Percentiles rank a stretch among this genome's conserved stretches.
These are phyloP conservation scores for Roridomyces roridus DNA, from an alignment of 768 basidiomycete genomes.

Conservation along the genomic window DNA sequence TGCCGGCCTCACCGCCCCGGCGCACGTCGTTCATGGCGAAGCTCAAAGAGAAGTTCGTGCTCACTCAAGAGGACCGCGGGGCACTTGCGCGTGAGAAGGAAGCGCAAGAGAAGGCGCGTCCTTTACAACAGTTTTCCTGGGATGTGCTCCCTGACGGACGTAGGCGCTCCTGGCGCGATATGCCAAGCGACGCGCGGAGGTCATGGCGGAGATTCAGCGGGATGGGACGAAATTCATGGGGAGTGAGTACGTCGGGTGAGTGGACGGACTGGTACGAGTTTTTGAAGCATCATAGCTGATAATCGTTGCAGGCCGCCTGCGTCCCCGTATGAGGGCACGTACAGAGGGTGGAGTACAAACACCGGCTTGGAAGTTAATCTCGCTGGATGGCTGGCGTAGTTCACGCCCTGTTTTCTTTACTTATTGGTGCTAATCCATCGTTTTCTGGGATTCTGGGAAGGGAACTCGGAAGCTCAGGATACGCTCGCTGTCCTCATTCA, in stretches of 20 bases:
- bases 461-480: too few species aligned
- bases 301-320: slow-evolving; percentile 12
- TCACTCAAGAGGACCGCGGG: slow-evolving; percentile 15
- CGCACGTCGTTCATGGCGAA: slow-evolving; percentile 12
- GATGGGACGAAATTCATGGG: slow-evolving; percentile 7
- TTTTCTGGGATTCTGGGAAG: too few species aligned
- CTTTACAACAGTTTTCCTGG: neutral
- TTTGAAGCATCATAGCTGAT: neutral
- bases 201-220: slow-evolving; percentile 13
- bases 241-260: slow-evolving; percentile 23
- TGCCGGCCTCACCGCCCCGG: neutral
- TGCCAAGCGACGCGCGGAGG: slow-evolving; percentile 20
- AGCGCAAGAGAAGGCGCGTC: slow-evolving; percentile 1
- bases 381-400: slow-evolving; percentile 17
- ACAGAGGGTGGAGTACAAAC: slow-evolving; percentile 18
- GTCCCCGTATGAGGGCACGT: slow-evolving; percentile 19
- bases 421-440: too few species aligned
- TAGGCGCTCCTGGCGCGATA: slow-evolving; percentile 20
- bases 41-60: slow-evolving; percentile 19
- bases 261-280: neutral
- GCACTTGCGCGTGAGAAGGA: slow-evolving; percentile 12
- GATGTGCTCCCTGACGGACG: neutral
- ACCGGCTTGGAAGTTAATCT: slow-evolving; percentile 13
- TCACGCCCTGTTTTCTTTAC: too few species aligned
- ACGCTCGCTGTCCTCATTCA: too few species aligned